Evolutionary conservation across 257 asterid species (phyloP).

Genomic region (Solanum tarapatanum): DNA sequence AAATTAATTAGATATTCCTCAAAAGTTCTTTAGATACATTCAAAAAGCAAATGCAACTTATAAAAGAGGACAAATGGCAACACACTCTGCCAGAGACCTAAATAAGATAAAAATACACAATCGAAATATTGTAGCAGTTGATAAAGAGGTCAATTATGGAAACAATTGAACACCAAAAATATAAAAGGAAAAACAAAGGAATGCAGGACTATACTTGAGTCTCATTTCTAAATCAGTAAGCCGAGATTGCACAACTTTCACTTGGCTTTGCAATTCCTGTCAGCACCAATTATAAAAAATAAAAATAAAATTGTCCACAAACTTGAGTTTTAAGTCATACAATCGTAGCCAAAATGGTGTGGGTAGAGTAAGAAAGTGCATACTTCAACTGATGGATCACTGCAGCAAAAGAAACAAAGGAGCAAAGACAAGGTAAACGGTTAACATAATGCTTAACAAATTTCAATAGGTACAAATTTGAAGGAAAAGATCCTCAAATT

Average conservation of each 20-base stretch:
- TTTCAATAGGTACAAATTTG: not conserved
- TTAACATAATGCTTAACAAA: not conserved
- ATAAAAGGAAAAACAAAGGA: not conserved
- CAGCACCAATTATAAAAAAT: conserved; percentile 5
- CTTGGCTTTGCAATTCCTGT: conserved; percentile 61
- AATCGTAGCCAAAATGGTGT: not conserved
- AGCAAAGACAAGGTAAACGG: not conserved
- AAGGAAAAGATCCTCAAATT: not conserved
- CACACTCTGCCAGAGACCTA: not conserved
- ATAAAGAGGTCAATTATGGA: not conserved
- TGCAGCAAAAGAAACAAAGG: conserved; percentile 28
- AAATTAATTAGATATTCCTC: not conserved
- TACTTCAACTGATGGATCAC: conserved; percentile 64
- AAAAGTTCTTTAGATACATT: not conserved
- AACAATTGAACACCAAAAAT: not conserved
- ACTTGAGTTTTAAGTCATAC: not conserved
- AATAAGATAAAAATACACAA: not conserved
- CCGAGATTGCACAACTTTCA: conserved; percentile 36
- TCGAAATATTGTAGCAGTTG: not conserved
- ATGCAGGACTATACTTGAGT: conserved; percentile 30
- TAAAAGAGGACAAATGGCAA: not conserved
- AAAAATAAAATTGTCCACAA: not conserved
- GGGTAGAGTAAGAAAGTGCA: not conserved
- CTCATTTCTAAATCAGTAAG: conserved; percentile 38
- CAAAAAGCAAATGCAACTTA: not conserved